Base-by-base conservation (phyloP, 2,329 filamentous ascomycete genomes). In the Coniochaeta sp. region DNA sequence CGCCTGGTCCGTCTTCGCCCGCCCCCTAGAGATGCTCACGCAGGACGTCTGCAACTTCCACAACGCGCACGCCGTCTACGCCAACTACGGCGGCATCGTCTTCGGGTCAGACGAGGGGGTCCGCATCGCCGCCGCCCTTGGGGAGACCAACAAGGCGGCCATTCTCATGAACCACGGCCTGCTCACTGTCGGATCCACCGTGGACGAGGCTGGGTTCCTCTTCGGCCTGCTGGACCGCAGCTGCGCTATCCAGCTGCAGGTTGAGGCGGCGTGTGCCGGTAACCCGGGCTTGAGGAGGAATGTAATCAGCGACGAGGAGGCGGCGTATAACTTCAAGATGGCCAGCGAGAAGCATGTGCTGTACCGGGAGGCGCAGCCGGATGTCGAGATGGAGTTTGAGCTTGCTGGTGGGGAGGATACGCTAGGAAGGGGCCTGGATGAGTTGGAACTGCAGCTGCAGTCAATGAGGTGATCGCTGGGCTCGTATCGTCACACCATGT, bases 121-220 rank as follows among this genome's bases (percentile, higher is more conserved):
- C 65, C 77, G 81, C 47, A 84, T 91, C 63, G 88, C 88, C 1
- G 75, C 74, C 12, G 82, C 87, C 0, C 75, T 92, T 1, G 88
- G 88, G 0, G 61, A 66, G 28, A 71, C 76, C 0, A 82, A 82
- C 65, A 88, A 81, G 70, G 87, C 80, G 1, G 79, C 84, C 63
- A 85, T 91, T 55, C 74, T 91, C 58, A 77, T 87, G 64, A 91
- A 91, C 69, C 89, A 91, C 72, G 89, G 89, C 0, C 74, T 92
- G 38, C 72, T 91, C 58, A 89, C 87, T 0, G 88, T 90, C 0
- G 89, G 89, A 4, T 67, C 72, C 7, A 91, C 89, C 0, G 88
- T 91, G 1, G 89, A 91, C 68, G 89, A 91, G 72, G 89, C 89
- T 1, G 85, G 85, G 0, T 91, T 87, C 70, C 71, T 90, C 58